Conservation (phyloP, 192 early-diverging fungal genomes). For the Mortierella claussenii region DNA sequence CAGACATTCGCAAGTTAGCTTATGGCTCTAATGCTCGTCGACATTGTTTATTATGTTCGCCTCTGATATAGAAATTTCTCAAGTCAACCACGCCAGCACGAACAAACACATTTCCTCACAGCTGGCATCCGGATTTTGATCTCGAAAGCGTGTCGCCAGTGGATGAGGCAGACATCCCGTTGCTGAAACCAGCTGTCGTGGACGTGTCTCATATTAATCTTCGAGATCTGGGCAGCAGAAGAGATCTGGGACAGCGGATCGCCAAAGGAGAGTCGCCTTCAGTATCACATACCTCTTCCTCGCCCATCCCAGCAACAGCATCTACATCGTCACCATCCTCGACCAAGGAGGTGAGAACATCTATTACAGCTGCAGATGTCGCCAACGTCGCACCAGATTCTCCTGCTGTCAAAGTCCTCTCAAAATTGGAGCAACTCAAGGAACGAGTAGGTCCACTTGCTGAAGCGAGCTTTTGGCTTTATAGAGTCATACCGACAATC, state of each 20-base stretch:
- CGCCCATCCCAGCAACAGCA: no score
- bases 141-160: slow-evolving; percentile 30
- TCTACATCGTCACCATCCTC: slow-evolving; percentile 2
- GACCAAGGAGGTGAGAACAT: neutral
- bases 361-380: neutral
- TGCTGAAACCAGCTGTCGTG: slow-evolving; percentile 15
- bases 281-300: no score
- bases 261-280: neutral
- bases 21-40: no score
- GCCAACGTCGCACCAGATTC: slow-evolving; percentile 2
- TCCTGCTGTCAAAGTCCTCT: slow-evolving; percentile 2
- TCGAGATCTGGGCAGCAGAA: neutral
- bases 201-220: slow-evolving; percentile 26
- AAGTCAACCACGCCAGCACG: slow-evolving; percentile 17
- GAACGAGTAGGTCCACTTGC: slow-evolving; percentile 31
- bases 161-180: slow-evolving; percentile 26
- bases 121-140: slow-evolving; percentile 48
- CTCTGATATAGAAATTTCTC: slow-evolving; percentile 47
- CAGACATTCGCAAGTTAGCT: no score
- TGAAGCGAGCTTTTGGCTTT: no score
- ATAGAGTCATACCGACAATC: no score
- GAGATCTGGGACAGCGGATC: neutral
- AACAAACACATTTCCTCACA: slow-evolving; percentile 29
- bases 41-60: no score
- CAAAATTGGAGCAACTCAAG: slow-evolving; percentile 34